These are phyloP conservation scores for Lecanicillium sp. DNA, from an alignment of 2,329 filamentous ascomycete genomes.

Conservation along the genomic window DNA sequence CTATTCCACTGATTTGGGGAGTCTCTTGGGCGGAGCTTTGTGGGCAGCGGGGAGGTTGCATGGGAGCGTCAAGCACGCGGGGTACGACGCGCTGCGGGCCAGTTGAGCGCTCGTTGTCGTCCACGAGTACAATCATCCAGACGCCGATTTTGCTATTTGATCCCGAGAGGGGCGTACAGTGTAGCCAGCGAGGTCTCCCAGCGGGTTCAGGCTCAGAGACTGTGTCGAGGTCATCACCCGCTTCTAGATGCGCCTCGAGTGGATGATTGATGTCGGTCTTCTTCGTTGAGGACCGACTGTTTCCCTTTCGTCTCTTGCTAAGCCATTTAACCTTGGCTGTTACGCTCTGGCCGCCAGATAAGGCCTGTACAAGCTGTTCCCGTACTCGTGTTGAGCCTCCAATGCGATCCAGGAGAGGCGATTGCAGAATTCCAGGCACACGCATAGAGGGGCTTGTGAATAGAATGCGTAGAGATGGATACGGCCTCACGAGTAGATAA, in stretches of 20 bases:
- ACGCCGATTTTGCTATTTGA: conserved; percentile 62
- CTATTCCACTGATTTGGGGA: no score
- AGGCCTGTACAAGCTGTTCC: conserved; percentile 48
- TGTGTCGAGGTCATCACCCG: conserved; percentile 12
- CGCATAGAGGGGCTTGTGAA: conserved; percentile 64
- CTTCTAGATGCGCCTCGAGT: conserved; percentile 16
- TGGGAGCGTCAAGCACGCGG: background rate
- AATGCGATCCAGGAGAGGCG: conserved; percentile 48
- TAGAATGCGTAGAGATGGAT: conserved; percentile 59
- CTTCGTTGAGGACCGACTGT: background rate
- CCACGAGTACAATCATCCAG: conserved; percentile 71
- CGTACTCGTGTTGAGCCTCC: conserved; percentile 43
- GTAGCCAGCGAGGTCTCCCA: conserved; percentile 65
- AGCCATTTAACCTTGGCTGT: conserved; percentile 72
- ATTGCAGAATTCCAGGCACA: conserved; percentile 61
- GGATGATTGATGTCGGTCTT: conserved; percentile 10
- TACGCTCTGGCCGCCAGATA: conserved; percentile 62
- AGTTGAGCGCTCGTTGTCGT: conserved; percentile 42
- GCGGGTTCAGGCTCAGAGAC: conserved; percentile 25
- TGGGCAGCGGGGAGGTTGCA: no score
- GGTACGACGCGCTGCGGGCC: conserved; percentile 1
- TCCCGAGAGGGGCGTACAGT: conserved; percentile 66
- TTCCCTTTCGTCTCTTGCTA: conserved; percentile 12
- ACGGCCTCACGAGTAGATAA: conserved; percentile 60
- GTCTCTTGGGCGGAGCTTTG: no score